Evolutionary conservation across 2,329 filamentous ascomycete genomes (phyloP), one percentile per base, ranked within the genome.

Genomic region (Xylariomycetidae sp.): DNA sequence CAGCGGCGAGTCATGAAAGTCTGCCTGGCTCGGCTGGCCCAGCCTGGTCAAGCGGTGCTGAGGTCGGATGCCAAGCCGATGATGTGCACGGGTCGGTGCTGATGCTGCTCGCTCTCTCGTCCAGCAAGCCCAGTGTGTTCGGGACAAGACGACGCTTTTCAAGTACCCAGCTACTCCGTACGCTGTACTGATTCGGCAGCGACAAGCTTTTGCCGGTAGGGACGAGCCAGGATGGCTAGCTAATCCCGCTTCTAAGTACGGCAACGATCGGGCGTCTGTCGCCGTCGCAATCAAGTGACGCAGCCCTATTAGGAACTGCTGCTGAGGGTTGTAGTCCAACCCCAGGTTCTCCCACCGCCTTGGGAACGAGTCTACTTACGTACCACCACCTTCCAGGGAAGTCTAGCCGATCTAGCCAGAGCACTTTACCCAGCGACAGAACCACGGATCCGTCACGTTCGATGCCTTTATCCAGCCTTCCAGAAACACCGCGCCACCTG

Each of bases 171-270:
- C n/a, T n/a, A n/a, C n/a, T n/a, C n/a, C n/a, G n/a, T n/a, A n/a
- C n/a, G n/a, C n/a, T n/a, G n/a, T n/a, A n/a, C n/a, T n/a, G n/a
- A n/a, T n/a, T n/a, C n/a, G n/a, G n/a, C n/a, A n/a, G n/a, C n/a
- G n/a, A n/a, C n/a, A n/a, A n/a, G n/a, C n/a, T n/a, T n/a, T n/a
- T n/a, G n/a, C n/a, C n/a, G n/a, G n/a, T n/a, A n/a, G n/a, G n/a
- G n/a, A n/a, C n/a, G n/a, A n/a, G n/a, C n/a, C n/a, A n/a, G n/a
- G n/a, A n/a, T n/a, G n/a, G n/a, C n/a, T n/a, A n/a, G n/a, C n/a
- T n/a, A n/a, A n/a, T n/a, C n/a, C n/a, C n/a, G 39, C 37, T 44
- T 42, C 39, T 40, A 42, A 44, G 42, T 29, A 32, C 37, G 32
- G 38, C 38, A 32, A 35, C 30, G 35, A 23, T n/a, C 25, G 31